phyloP scores from a whole-genome alignment of 2,329 filamentous ascomycete species.

The Colletotrichum scovillei region DNA sequence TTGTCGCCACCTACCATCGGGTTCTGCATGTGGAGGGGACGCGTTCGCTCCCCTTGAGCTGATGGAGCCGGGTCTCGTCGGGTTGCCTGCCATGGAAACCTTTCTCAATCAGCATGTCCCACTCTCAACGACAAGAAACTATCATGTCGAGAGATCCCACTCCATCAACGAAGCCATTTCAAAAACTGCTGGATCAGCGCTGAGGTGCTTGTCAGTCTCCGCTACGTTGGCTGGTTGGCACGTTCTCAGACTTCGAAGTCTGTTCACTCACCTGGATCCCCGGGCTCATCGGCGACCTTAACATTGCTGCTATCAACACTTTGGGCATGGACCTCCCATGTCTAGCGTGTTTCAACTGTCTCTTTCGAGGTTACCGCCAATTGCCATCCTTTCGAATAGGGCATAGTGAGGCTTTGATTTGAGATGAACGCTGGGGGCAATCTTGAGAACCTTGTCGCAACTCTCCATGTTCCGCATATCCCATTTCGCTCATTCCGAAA shows the following conservation, averaged over 20 bases:
- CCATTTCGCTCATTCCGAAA: conserved; percentile 36
- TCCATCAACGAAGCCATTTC: conserved; percentile 27
- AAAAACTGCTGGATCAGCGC: conserved; percentile 25
- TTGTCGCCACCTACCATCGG: background rate
- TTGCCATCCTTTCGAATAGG: conserved; percentile 12
- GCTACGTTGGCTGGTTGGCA: conserved; percentile 31
- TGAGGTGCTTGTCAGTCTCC: conserved; percentile 29
- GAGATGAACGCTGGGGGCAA: conserved; percentile 37
- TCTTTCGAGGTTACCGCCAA: conserved; percentile 29
- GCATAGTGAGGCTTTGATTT: conserved; percentile 36
- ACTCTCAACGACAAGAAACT: conserved; percentile 28
- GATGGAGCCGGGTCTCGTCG: conserved; percentile 19
- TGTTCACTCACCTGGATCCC: conserved; percentile 19
- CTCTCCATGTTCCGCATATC: conserved; percentile 35
- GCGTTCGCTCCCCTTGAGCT: conserved; percentile 1
- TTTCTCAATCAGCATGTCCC: conserved; percentile 25
- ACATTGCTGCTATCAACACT: conserved; percentile 27
- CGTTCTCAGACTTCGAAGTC: conserved; percentile 20
- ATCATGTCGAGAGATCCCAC: conserved; percentile 20
- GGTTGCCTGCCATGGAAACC: background rate
- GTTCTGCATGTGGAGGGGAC: conserved; percentile 6
- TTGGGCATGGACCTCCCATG: conserved; percentile 24
- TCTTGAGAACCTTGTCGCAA: conserved; percentile 35
- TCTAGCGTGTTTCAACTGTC: conserved; percentile 38
- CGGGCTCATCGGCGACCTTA: conserved; percentile 35